phyloP scores from a whole-genome alignment of 108 stramenopile species.

The Bacterosira constricta region DNA sequence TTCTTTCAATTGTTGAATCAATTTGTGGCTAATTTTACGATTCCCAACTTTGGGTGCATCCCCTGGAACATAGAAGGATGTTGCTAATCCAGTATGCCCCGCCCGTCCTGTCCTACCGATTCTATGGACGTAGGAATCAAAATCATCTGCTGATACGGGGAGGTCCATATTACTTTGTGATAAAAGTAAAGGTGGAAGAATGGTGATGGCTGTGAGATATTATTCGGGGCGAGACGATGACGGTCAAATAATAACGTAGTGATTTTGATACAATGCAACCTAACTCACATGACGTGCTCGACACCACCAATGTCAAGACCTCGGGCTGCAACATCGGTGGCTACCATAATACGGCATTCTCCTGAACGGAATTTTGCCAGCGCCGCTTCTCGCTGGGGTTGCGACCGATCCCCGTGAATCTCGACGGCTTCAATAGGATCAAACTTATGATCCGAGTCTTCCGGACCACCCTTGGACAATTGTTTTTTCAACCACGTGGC shows the following conservation, averaged over 20 bases:
- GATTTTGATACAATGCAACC: not conserved
- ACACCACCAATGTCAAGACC: conserved; percentile 86
- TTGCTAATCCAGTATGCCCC: conserved; percentile 61
- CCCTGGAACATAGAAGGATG: too few species aligned
- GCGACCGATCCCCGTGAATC: conserved; percentile 83
- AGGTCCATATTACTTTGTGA: conserved; percentile 79
- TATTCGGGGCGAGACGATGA: not conserved
- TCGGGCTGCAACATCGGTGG: conserved; percentile 93
- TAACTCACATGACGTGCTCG: conserved; percentile 58
- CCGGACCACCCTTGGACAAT: conserved; percentile 46
- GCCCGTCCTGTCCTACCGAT: conserved; percentile 78
- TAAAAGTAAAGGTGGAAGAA: conserved; percentile 73
- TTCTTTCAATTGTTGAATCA: too few species aligned
- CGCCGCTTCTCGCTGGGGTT: conserved; percentile 70
- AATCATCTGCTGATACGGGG: conserved; percentile 42
- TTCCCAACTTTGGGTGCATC: too few species aligned
- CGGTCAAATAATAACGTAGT: not conserved
- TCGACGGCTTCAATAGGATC: conserved; percentile 6
- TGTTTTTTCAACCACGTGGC: conserved; percentile 63
- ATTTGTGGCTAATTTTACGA: too few species aligned
- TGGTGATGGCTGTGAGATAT: conserved; percentile 46
- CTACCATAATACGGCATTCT: conserved; percentile 71
- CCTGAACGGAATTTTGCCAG: conserved; percentile 61
- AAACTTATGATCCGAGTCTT: conserved; percentile 41
- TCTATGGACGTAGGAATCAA: conserved; percentile 77